Base-by-base conservation (phyloP, 495 filamentous ascomycete genomes). In the Usnea hakonensis region DNA sequence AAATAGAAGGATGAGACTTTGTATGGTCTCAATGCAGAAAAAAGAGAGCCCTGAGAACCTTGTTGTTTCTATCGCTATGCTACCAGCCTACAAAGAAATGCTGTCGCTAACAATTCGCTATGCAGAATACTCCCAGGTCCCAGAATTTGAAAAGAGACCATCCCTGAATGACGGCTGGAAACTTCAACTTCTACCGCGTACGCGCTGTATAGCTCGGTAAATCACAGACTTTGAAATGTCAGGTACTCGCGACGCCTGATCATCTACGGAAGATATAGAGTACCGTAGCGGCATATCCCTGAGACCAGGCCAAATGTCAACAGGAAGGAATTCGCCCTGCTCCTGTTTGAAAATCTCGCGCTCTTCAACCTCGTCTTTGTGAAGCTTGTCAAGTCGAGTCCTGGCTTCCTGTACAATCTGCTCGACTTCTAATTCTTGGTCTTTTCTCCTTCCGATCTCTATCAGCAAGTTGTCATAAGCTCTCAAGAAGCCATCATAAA, bases 221-320 rank as follows among this genome's bases (percentile, higher is more conserved):
- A 70, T 72, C 35, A 67, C 60, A 9, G 63, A 72, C 48, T 66
- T 68, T 14, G 64, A 67, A 32, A 70, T 61, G 54, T 70, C 65
- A 33, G 58, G 65, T 14, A 70, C 55, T 54, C 62, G 77, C 37
- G 69, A 53, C 17, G 57, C 52, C 21, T 58, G 58, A 41, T 69
- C 69, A 37, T 68, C 67, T 3, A 78, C 69, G 11, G 77, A 70
- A 11, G 66, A 66, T 28, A 89, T 78, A 56, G 83, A 75, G 55
- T 84, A 85, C 53, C 80, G 78, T 68, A 78, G 76, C 32, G 87
- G 86, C 36, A 78, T 79, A 52, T 81, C 77, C 59, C 79, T 77
- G 33, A 90, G 75, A 8, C 87, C 89, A 0, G 86, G 86, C 94
- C 93, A 98, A 44, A 98, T 85, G 68, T 97, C 95, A 3, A 85